Base-by-base conservation (phyloP, 1,284 basidiomycete genomes). In the Vanrija sp. region DNA sequence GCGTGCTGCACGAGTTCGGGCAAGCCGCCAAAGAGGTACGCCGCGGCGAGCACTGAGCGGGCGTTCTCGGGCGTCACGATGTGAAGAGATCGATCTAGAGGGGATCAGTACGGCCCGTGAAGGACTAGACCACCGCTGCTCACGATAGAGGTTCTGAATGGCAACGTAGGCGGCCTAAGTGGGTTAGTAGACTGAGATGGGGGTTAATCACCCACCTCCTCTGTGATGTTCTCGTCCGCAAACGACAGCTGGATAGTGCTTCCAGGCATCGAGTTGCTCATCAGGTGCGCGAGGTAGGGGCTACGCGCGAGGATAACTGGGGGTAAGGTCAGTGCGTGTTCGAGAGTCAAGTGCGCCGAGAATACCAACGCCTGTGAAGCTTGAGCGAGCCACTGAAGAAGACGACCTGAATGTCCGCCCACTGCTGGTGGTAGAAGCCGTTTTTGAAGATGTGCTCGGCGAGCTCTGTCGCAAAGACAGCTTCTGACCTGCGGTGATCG, bases 221-320 rank as follows among this genome's bases (percentile, higher is more conserved):
- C 83, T 23, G 87, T 89, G 57, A 92, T 84, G 74, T 86, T 87
- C 63, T 87, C 85, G 62, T 86, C 83, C 60, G 86, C 85, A 62
- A 91, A 78, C 58, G 85, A 81, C 53, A 91, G 83, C 70, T 86
- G 86, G 62, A 92, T 83, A 56, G 75, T 80, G 82, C 58, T 84
- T 81, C 57, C 87, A 82, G 63, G 87, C 85, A 61, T 85, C 45
- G 67, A 65, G 57, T 63, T 61, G 43, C 55, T 85, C 84, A 93
- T 88, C 64, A 91, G 79, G 71, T 90, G 89, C 43, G 86, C 87
- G 65, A 92, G 83, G 76, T 85, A 89, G 44, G 91, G 89, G 38
- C 88, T 91, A 53, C 87, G 86, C 54, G 89, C 88, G 57, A 93
- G 81, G 65, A 91, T 86, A 73, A 93, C 86, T 64, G 86, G 83